These are phyloP conservation scores for Cystobasidium pallidum DNA, from an alignment of 1,284 basidiomycete genomes.

Conservation along the genomic window DNA sequence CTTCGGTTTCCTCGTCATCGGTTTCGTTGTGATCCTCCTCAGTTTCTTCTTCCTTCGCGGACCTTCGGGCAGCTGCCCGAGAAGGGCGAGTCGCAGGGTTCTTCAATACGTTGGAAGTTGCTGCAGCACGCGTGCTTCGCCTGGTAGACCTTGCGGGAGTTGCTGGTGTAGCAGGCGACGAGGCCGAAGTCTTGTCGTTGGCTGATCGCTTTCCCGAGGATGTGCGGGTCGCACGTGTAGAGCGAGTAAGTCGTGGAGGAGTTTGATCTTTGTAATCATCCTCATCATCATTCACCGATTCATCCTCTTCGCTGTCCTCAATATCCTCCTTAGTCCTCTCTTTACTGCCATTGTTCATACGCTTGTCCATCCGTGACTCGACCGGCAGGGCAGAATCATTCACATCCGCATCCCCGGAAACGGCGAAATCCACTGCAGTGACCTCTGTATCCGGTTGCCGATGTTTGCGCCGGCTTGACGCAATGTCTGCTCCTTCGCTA, in stretches of 20 bases:
- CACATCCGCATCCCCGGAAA: background rate
- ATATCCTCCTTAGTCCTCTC: constrained; percentile 1
- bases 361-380: background rate
- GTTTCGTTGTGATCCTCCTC: constrained; percentile 20
- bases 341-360: background rate
- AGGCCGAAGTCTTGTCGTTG: background rate
- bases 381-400: background rate
- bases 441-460: background rate
- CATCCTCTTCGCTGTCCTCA: constrained; percentile 19
- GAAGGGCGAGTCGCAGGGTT: constrained; percentile 9
- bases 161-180: background rate
- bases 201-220: background rate
- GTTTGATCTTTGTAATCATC: constrained; percentile 23
- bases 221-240: background rate
- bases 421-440: background rate
- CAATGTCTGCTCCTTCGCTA: background rate
- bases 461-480: background rate
- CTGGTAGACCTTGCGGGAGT: background rate
- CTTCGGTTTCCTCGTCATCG: constrained; percentile 8
- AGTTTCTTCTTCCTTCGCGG: background rate
- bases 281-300: constrained; percentile 10
- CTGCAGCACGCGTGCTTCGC: background rate
- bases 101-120: background rate
- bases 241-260: constrained; percentile 5
- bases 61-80: background rate